Conservation (phyloP, 1,139 yeast genomes). For the Candida albicans region DNA sequence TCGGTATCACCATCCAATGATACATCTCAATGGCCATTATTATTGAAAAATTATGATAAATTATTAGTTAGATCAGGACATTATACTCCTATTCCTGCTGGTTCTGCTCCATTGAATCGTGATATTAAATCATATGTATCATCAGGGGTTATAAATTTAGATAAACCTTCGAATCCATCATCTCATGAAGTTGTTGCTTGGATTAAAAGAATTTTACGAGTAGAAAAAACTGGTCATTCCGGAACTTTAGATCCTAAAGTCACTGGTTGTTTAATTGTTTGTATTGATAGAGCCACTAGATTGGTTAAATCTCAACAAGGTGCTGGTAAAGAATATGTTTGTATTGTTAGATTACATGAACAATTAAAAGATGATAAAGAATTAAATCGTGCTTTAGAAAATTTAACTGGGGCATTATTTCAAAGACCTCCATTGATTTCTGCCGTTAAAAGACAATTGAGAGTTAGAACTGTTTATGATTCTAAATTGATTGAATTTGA, state of each 20-base stretch:
- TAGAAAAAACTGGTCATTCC: constrained; percentile 97
- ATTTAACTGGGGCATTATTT: constrained; percentile 96
- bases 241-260: constrained; percentile 99
- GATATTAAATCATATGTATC: constrained; percentile 87
- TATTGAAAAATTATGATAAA: constrained; percentile 91
- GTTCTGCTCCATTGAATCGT: constrained; percentile 92
- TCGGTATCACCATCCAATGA: constrained; percentile 74
- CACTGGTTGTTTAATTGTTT: constrained; percentile 95
- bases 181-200: constrained; percentile 99
- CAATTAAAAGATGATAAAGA: constrained; percentile 89
- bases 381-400: constrained; percentile 83
- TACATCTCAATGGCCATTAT: constrained; percentile 93
- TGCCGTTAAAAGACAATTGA: constrained; percentile 97
- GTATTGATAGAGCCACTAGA: constrained; percentile 97
- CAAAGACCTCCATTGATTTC: constrained; percentile 99
- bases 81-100: constrained; percentile 95
- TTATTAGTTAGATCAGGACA: constrained; percentile 93
- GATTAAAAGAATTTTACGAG: constrained; percentile 93
- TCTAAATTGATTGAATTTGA: constrained; percentile 94
- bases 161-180: constrained; percentile 96
- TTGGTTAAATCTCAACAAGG: constrained; percentile 98
- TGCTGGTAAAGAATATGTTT: constrained; percentile 99
- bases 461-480: constrained; percentile 97
- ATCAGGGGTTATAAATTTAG: constrained; percentile 95
- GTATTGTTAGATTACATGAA: constrained; percentile 94